These are phyloP conservation scores for Neodidymelliopsis sp. DNA, from an alignment of 2,329 filamentous ascomycete species.

Conservation along the genomic window DNA sequence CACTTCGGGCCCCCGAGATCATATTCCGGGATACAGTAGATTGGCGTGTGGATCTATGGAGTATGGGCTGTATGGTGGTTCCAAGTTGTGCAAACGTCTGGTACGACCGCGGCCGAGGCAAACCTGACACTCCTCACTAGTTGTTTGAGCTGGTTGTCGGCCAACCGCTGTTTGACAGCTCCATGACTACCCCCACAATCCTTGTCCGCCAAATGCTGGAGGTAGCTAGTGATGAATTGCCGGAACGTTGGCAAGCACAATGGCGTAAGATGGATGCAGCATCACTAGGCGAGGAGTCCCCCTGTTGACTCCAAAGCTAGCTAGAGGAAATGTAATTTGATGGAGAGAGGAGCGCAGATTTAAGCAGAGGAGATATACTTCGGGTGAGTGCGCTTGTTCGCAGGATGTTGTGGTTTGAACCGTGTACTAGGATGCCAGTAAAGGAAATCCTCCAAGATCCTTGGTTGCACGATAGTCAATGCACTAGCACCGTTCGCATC, in stretches of 20 bases:
- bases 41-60: constrained; percentile 51
- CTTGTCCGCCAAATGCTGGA: constrained; percentile 50
- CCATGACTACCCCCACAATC: constrained; percentile 44
- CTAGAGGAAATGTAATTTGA: constrained; percentile 51
- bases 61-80: constrained; percentile 49
- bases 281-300: constrained; percentile 19
- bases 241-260: constrained; percentile 42
- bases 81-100: constrained; percentile 13
- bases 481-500: too few species aligned
- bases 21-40: constrained; percentile 49
- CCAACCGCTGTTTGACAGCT: constrained; percentile 50
- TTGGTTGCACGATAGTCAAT: too few species aligned
- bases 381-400: constrained; percentile 22
- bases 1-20: constrained; percentile 49
- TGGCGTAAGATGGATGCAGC: constrained; percentile 37
- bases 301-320: constrained; percentile 45
- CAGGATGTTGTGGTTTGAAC: constrained; percentile 29
- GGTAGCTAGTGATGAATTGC: constrained; percentile 43
- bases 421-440: constrained; percentile 26
- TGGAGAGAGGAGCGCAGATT: constrained; percentile 25
- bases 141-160: constrained; percentile 52
- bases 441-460: constrained; percentile 24
- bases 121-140: too few species aligned
- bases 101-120: too few species aligned
- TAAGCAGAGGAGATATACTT: constrained; percentile 28